Percentiles rank a stretch among this genome's conserved stretches.
Evolutionary conservation across 164 flowering plant species (phyloP).

Genomic region (Nymphaea thermarum): DNA sequence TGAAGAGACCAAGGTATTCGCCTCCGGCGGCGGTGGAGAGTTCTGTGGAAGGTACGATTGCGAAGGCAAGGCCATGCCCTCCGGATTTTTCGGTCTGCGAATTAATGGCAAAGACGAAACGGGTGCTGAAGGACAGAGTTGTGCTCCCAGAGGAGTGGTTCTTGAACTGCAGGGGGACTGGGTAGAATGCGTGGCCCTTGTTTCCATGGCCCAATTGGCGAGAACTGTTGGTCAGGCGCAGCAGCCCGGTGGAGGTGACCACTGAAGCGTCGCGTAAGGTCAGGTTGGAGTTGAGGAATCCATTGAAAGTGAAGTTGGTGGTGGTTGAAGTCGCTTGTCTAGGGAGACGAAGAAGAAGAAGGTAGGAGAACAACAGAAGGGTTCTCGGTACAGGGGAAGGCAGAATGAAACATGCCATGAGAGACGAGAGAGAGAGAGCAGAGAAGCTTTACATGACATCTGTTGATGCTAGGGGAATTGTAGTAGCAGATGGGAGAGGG

Average conservation of each 20-base stretch:
- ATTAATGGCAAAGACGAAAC: conserved; percentile 29
- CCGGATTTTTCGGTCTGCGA: conserved; percentile 13
- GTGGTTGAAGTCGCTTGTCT: not conserved
- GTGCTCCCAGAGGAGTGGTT: not conserved
- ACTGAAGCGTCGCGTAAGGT: not conserved
- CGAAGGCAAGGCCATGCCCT: conserved; percentile 34
- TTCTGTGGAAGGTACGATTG: conserved; percentile 17
- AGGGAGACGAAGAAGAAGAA: not conserved
- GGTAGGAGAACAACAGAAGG: not conserved
- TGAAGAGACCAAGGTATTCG: conserved; percentile 37
- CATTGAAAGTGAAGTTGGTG: not conserved
- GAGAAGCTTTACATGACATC: too few relatives aligned
- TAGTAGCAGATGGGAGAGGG: not conserved
- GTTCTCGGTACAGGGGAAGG: not conserved
- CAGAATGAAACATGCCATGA: not conserved
- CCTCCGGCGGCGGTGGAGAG: conserved; percentile 16
- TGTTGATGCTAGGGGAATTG: too few relatives aligned
- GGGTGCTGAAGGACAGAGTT: conserved; percentile 29
- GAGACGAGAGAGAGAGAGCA: not conserved
- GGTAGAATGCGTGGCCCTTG: conserved; percentile 13
- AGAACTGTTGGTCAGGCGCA: conserved; percentile 1
- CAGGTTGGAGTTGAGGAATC: not conserved
- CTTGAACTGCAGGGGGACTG: conserved; percentile 9
- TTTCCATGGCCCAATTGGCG: conserved; percentile 6
- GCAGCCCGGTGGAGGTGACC: not conserved